Conservation (phyloP, 768 basidiomycete species). For the Suillus brevipes region DNA sequence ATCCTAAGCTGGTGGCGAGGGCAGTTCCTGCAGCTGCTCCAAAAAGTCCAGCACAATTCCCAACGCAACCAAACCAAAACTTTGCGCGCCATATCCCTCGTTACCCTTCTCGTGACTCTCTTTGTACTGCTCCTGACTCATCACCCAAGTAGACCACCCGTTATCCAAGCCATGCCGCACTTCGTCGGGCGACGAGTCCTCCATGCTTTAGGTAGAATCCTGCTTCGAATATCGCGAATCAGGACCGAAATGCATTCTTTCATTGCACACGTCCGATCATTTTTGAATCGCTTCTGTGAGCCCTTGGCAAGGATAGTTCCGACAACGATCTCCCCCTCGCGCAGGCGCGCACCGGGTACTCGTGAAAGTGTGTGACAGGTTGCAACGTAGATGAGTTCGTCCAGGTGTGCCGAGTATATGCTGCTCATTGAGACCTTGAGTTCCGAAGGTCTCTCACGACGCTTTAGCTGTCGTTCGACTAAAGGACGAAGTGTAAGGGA, state of each 20-base stretch:
- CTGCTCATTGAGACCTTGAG: constrained; percentile 30
- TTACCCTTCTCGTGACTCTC: constrained; percentile 37
- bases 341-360: constrained; percentile 51
- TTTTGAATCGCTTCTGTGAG: constrained; percentile 59
- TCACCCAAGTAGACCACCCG: constrained; percentile 69
- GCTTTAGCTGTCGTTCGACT: constrained; percentile 24
- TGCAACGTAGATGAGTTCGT: constrained; percentile 72
- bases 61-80: constrained; percentile 69
- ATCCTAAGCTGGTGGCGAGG: background rate
- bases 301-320: constrained; percentile 76
- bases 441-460: constrained; percentile 19
- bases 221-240: constrained; percentile 48
- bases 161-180: constrained; percentile 42
- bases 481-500: constrained; percentile 17
- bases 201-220: constrained; percentile 35
- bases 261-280: constrained; percentile 63
- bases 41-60: constrained; percentile 59
- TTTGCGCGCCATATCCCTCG: constrained; percentile 51
- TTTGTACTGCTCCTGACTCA: constrained; percentile 41
- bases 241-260: constrained; percentile 53
- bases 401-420: constrained; percentile 53
- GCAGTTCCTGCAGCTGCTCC: constrained; percentile 33
- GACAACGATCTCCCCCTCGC: constrained; percentile 73
- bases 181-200: constrained; percentile 26
- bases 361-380: constrained; percentile 65